Conservation (phyloP, 2,329 filamentous ascomycete genomes). For the Coleophoma crateriformis region DNA sequence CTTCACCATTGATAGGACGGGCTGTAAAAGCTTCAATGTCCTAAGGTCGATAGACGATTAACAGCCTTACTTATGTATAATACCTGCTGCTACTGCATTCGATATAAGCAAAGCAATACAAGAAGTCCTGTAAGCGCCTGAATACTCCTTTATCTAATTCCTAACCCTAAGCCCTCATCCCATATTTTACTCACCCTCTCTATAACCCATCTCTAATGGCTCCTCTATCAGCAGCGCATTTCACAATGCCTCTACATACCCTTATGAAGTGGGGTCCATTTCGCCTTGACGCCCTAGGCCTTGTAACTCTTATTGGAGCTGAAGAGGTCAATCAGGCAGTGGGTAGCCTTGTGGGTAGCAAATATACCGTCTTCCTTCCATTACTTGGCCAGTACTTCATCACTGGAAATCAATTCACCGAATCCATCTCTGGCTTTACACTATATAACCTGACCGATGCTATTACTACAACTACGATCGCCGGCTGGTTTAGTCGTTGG, state of each 20-base stretch:
- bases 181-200: too few species aligned
- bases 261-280: conserved; percentile 6
- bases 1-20: too few species aligned
- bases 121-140: too few species aligned
- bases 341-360: conserved; percentile 4
- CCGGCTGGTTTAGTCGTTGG: conserved; percentile 9
- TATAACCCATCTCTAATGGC: neutral
- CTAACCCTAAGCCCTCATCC: too few species aligned
- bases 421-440: conserved; percentile 1
- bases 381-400: conserved; percentile 9
- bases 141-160: too few species aligned
- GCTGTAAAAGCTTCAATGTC: too few species aligned
- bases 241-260: conserved; percentile 3
- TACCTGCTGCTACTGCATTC: too few species aligned
- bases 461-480: conserved; percentile 2
- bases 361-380: conserved; percentile 5
- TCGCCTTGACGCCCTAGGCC: conserved; percentile 6
- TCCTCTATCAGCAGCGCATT: neutral
- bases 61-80: too few species aligned
- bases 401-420: conserved; percentile 4
- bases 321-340: conserved; percentile 8
- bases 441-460: conserved; percentile 10
- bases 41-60: too few species aligned
- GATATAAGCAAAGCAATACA: too few species aligned
- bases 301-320: conserved; percentile 9